Evolutionary conservation across 805 yeast species (phyloP).

Genomic region (Clavispora vitiphila): DNA sequence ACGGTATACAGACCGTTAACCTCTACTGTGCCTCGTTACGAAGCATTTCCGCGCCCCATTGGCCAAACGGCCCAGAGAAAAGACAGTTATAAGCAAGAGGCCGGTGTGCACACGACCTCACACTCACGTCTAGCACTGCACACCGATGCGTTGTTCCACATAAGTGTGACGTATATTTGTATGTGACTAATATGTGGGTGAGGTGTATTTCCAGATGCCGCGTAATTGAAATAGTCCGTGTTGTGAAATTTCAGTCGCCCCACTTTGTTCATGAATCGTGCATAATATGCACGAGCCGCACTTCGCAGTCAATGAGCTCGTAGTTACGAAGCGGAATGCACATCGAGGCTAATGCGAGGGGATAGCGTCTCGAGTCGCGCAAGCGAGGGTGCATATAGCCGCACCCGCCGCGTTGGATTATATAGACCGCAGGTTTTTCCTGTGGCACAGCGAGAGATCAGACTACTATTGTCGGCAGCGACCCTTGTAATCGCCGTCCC

Average conservation of each 20-base stretch:
- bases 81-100: background rate
- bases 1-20: too few relatives aligned
- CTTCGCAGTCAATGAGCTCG: background rate
- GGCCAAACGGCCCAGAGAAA: too few relatives aligned
- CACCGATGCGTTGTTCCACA: too few relatives aligned
- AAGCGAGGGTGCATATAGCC: background rate
- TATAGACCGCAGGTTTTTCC: background rate
- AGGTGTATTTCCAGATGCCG: too few relatives aligned
- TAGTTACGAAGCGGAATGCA: background rate
- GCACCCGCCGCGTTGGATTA: background rate
- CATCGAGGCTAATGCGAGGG: background rate
- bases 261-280: too few relatives aligned
- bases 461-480: background rate
- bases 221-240: too few relatives aligned
- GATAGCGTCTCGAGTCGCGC: background rate
- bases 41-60: background rate
- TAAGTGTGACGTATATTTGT: too few relatives aligned
- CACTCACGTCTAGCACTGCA: background rate
- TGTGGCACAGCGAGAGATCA: background rate
- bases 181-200: too few relatives aligned
- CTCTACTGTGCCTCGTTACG: background rate
- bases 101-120: background rate
- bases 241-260: too few relatives aligned
- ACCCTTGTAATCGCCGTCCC: background rate
- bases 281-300: background rate